A percentile compares a stretch with the other conserved stretches of the same genome.
These are phyloP conservation scores for Leccinum fallax DNA, from an alignment of 1,284 basidiomycete species.

Conservation along the genomic window DNA sequence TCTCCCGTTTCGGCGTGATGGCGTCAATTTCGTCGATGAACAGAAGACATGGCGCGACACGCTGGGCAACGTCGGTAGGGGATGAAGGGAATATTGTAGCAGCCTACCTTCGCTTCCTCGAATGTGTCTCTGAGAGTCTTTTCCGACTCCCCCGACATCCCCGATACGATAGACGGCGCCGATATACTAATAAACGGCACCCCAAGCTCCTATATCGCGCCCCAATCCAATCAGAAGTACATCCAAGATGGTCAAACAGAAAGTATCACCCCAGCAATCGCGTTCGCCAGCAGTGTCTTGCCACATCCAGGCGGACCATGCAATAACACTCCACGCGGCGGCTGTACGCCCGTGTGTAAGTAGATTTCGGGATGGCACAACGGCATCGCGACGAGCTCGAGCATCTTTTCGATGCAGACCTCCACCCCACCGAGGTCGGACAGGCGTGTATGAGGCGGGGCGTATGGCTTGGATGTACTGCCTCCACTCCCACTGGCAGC, in stretches of 20 bases:
- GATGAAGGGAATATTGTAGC: background rate
- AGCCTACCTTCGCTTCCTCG: slow-evolving; percentile 81
- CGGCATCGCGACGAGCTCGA: slow-evolving; percentile 95
- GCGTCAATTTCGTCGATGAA: slow-evolving; percentile 99
- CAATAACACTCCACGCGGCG: slow-evolving; percentile 91
- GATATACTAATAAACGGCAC: slow-evolving; percentile 94
- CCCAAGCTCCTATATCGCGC: slow-evolving; percentile 71
- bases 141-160: slow-evolving; percentile 98
- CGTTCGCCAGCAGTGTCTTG: slow-evolving; percentile 90
- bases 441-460: slow-evolving; percentile 71
- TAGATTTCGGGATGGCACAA: slow-evolving; percentile 96
- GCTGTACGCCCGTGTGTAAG: slow-evolving; percentile 88
- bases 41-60: slow-evolving; percentile 81
- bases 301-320: slow-evolving; percentile 98
- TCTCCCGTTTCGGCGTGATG: slow-evolving; percentile 97
- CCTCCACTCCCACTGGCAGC: background rate
- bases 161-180: slow-evolving; percentile 93
- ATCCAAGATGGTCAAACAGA: background rate
- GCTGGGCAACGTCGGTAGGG: slow-evolving; percentile 44
- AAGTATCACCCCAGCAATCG: slow-evolving; percentile 86
- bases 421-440: slow-evolving; percentile 90
- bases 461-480: slow-evolving; percentile 52
- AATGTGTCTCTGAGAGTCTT: slow-evolving; percentile 96
- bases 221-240: slow-evolving; percentile 9
- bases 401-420: slow-evolving; percentile 85